A percentile compares a stretch with the other conserved stretches of the same genome.
Conservation (phyloP, 495 filamentous ascomycete species). For the Hypomontagnella monticulosa region DNA sequence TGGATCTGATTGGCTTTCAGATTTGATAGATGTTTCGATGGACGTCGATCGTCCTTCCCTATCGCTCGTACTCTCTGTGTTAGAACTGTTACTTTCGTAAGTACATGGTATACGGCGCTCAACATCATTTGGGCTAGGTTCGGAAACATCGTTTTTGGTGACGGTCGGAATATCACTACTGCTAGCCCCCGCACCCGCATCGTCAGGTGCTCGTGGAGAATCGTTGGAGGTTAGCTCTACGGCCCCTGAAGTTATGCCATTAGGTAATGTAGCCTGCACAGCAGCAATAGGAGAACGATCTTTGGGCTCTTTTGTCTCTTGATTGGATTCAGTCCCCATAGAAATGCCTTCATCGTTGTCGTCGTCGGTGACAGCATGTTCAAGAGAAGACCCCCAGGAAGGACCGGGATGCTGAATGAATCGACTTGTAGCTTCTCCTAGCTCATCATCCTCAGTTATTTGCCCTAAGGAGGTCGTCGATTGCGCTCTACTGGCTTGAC, state of each 20-base stretch:
- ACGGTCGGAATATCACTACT: not conserved
- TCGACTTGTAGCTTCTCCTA: not conserved
- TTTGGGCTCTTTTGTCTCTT: not conserved
- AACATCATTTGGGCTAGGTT: constrained; percentile 4
- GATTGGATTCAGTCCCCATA: constrained; percentile 34
- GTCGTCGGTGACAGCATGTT: constrained; percentile 18
- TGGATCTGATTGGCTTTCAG: constrained; percentile 15
- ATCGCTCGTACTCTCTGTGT: constrained; percentile 11
- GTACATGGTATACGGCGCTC: constrained; percentile 6
- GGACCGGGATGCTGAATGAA: constrained; percentile 36
- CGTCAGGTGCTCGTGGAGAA: not conserved
- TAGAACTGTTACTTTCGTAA: constrained; percentile 23
- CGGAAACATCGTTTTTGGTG: not conserved
- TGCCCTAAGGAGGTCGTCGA: constrained; percentile 30
- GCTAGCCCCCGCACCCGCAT: not conserved
- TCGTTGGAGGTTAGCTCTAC: not conserved
- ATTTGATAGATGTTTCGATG: constrained; percentile 7
- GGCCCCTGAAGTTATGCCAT: not conserved
- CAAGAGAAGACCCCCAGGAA: constrained; percentile 30
- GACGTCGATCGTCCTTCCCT: constrained; percentile 9
- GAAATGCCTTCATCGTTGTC: constrained; percentile 42
- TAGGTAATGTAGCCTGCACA: not conserved
- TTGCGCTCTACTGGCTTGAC: not conserved
- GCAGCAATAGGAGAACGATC: not conserved
- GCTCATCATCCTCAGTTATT: constrained; percentile 41